Base-by-base conservation (phyloP, 2,329 filamentous ascomycete species). In the Neonectria hederae region DNA sequence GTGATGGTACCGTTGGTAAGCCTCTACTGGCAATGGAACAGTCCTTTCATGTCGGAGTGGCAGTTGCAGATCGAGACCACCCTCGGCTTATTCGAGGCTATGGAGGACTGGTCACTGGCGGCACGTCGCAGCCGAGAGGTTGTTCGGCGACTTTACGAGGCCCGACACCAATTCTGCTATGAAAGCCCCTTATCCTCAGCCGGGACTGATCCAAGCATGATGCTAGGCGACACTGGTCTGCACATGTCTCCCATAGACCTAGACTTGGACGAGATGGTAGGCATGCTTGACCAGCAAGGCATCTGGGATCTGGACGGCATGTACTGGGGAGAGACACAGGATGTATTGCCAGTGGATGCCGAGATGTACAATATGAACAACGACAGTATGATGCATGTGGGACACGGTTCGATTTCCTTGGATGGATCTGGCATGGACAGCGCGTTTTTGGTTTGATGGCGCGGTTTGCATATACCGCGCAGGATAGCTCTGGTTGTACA, bases 1-100 rank as follows among this genome's bases (percentile, higher is more conserved):
- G 88, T 88, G 67, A 92, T 94, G 89, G 89, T 94, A 9, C 92
- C 92, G 0, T 84, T 95, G 1, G 86, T 95, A 11, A 90, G 87
- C 22, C 82, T 94, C 13, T 93, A 93, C 76, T 90, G 87, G 82
- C 89, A 93, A 74, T 83, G 81, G 78, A 80, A 82, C 62, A 83
- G 79, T 72, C 80, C 83, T 10, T 79, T 79, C 35, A 81, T 84
- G 21, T 74, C 79, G 13, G 81, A 84, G 66, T 89, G 86, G 83
- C 83, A 84, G 68, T 81, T 82, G 68, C 86, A 87, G 74, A 84
- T 89, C 54, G 86, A 88, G 69, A 83, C 83, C 2, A 83, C 87
- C 35, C 82, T 89, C 7, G 83, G 87, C 62, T 83, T 89, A 45
- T 84, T 91, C 13, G 87, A 89, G 42, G 84, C 84, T 5, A 87